phyloP scores from a whole-genome alignment of 2,329 filamentous ascomycete genomes.

The Epichloe festucae region DNA sequence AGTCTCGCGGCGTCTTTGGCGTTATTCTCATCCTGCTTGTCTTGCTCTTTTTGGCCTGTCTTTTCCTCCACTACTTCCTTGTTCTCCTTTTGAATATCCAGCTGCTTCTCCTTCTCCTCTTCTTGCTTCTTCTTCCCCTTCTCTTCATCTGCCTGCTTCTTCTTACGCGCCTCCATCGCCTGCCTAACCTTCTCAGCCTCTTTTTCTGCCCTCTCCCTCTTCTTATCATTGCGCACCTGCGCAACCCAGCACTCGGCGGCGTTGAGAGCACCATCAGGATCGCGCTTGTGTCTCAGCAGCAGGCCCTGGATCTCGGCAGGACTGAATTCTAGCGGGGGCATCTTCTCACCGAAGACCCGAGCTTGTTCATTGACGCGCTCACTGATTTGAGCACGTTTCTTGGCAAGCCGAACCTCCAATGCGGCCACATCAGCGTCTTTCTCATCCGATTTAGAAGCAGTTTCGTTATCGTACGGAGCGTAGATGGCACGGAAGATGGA shows the following conservation, averaged over 20 bases:
- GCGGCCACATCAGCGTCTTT: conserved; percentile 18
- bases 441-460: conserved; percentile 7
- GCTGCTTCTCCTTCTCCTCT: conserved; percentile 5
- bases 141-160: conserved; percentile 1
- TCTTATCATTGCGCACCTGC: conserved; percentile 35
- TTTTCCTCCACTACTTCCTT: neutral
- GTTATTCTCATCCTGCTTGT: neutral
- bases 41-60: neutral
- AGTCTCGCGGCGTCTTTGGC: neutral
- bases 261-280: conserved; percentile 34
- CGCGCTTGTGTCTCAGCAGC: conserved; percentile 42
- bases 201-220: conserved; percentile 26
- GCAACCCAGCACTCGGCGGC: conserved; percentile 35
- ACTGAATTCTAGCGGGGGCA: conserved; percentile 44
- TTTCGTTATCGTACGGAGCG: conserved; percentile 31
- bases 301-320: conserved; percentile 49
- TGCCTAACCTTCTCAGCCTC: conserved; percentile 11
- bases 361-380: conserved; percentile 34
- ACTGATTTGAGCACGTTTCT: conserved; percentile 21
- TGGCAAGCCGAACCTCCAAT: conserved; percentile 13
- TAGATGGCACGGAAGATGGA: conserved; percentile 48
- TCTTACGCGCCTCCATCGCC: neutral
- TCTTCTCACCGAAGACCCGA: conserved; percentile 31
- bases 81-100: neutral
- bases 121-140: neutral